Conservation (phyloP, 1,284 basidiomycete species). For the Cryptococcus maquisensis region DNA sequence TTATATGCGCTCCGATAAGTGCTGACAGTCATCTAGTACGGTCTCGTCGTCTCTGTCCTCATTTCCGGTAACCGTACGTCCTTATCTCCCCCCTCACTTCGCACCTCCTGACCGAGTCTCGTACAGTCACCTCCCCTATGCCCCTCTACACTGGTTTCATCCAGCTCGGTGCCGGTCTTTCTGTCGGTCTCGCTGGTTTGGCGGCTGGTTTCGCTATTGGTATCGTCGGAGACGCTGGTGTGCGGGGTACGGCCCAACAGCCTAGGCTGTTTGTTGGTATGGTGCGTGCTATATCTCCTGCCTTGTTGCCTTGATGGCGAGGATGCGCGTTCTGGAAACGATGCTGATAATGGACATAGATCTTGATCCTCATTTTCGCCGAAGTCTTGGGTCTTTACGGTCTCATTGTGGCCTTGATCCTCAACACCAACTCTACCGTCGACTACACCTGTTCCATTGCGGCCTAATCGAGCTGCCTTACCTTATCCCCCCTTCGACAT, state of each 20-base stretch:
- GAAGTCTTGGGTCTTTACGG: slow-evolving; percentile 72
- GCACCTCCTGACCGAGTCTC: neutral
- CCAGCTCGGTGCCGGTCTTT: slow-evolving; percentile 82
- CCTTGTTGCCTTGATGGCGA: neutral
- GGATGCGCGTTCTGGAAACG: neutral
- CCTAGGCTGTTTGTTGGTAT: slow-evolving; percentile 81
- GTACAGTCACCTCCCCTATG: slow-evolving; percentile 51
- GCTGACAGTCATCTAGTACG: slow-evolving; percentile 55
- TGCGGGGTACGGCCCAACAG: slow-evolving; percentile 84
- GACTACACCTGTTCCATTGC: slow-evolving; percentile 21
- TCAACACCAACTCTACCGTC: slow-evolving; percentile 52
- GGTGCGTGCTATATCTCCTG: slow-evolving; percentile 22
- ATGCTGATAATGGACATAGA: slow-evolving; percentile 48
- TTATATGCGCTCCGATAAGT: neutral
- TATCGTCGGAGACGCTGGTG: slow-evolving; percentile 93
- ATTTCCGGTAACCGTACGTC: slow-evolving; percentile 71
- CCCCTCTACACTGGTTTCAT: slow-evolving; percentile 80
- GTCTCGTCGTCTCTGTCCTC: slow-evolving; percentile 86
- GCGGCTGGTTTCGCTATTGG: slow-evolving; percentile 90
- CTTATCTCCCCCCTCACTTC: neutral
- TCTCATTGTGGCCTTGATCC: slow-evolving; percentile 56
- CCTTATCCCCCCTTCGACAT: neutral
- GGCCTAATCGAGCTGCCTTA: neutral
- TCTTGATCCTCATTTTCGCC: slow-evolving; percentile 87
- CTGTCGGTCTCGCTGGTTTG: slow-evolving; percentile 81